phyloP scores from a whole-genome alignment of 1,139 yeast genomes.

The Taphrina pruni region DNA sequence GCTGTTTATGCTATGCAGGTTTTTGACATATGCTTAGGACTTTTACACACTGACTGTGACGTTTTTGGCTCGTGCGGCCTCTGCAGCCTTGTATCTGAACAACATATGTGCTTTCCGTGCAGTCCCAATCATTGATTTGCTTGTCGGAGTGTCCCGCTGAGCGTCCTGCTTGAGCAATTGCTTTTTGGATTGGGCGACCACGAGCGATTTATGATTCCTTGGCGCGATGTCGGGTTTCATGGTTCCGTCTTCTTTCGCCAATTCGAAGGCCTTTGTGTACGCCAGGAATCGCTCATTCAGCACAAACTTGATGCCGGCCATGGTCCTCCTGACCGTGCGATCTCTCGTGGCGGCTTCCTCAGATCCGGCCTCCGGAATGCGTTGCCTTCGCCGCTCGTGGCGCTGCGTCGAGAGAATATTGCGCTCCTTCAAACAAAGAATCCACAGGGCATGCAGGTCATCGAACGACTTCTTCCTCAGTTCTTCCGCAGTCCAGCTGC shows the following conservation, averaged over 20 bases:
- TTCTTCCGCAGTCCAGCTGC: constrained; percentile 88
- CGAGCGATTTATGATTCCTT: background rate
- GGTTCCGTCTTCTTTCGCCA: constrained; percentile 38
- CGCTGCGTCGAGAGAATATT: constrained; percentile 79
- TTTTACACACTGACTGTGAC: background rate
- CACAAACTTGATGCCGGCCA: constrained; percentile 44
- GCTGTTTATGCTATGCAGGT: constrained; percentile 7
- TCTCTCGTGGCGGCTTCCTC: constrained; percentile 19
- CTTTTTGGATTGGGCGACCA: background rate
- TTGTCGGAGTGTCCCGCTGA: background rate
- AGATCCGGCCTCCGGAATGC: constrained; percentile 13
- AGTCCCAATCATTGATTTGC: background rate
- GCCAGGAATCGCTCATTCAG: constrained; percentile 43
- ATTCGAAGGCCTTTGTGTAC: constrained; percentile 40
- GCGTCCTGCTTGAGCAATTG: background rate
- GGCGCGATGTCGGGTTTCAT: constrained; percentile 1
- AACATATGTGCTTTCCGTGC: constrained; percentile 4
- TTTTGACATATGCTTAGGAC: background rate
- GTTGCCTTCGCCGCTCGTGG: constrained; percentile 55
- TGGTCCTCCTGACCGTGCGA: constrained; percentile 42
- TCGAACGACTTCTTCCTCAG: constrained; percentile 89
- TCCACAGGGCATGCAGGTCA: constrained; percentile 91
- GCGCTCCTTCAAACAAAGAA: constrained; percentile 79
- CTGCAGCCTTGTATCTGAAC: constrained; percentile 21
- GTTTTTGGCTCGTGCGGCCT: constrained; percentile 8